Base-by-base conservation (phyloP, 768 basidiomycete species). In the Collybiopsis confluens region DNA sequence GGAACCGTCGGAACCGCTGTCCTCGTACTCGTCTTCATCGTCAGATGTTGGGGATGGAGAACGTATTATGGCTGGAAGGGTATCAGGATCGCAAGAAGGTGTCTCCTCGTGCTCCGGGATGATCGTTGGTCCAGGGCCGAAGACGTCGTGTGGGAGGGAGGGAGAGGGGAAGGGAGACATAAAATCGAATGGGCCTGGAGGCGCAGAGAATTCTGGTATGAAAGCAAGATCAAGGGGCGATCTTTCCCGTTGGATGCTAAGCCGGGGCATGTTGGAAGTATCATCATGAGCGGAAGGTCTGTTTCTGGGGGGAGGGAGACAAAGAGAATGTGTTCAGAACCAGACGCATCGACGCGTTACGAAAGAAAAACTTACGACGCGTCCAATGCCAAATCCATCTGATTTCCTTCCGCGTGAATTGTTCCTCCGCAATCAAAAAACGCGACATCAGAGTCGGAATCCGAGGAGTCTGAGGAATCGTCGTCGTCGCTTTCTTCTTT, bases 1-100 rank as follows among this genome's bases (percentile, higher is more conserved):
- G 2, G 68, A 62, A 52, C 62, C 70, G 53, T 72, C 67, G 8
- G 45, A 28, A n/a, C 72, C 70, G 56, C 70, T 70, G 41, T 76
- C 69, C 26, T 63, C 63, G 53, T 72, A 71, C 16, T 68, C 62
- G 18, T 65, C 65, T 13, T 54, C 38, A 42, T 62, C 56, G 5
- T 54, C 56, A 36, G 37, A n/a, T n/a, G n/a, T n/a, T n/a, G n/a
- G n/a, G n/a, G n/a, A n/a, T n/a, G n/a, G n/a, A n/a, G n/a, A n/a
- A n/a, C n/a, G n/a, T n/a, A n/a, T n/a, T n/a, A 33, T 27, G 33
- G 45, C 10, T n/a, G 30, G 13, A 11, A 16, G 6, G 33, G 28
- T 5, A 13, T 33, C 27, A 33, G n/a, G n/a, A n/a, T n/a, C n/a
- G n/a, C n/a, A n/a, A n/a, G 20, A n/a, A 16, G 44, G 13, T 8